A percentile compares a stretch with the other conserved stretches of the same genome.
phyloP scores from a whole-genome alignment of 2,329 filamentous ascomycete species.

The Neonectria punicea region DNA sequence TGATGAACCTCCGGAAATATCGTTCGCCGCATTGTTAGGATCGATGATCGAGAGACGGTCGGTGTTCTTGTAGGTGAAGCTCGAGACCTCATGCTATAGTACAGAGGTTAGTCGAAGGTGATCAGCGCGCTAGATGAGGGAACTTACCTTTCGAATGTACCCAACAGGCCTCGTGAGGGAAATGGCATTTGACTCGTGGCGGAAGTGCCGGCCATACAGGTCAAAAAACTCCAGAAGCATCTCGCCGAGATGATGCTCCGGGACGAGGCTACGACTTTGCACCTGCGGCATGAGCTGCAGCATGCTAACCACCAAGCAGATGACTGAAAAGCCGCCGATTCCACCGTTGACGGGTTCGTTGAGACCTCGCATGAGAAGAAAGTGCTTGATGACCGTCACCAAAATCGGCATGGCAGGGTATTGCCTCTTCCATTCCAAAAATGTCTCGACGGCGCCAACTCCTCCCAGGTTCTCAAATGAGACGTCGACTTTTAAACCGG shows the following conservation, averaged over 20 bases:
- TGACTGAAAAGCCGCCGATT: slow-evolving; percentile 92
- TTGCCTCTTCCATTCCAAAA: slow-evolving; percentile 79
- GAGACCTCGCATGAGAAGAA: slow-evolving; percentile 85
- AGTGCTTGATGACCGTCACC: slow-evolving; percentile 91
- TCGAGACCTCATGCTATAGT: slow-evolving; percentile 54
- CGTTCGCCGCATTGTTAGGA: slow-evolving; percentile 85
- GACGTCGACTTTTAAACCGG: slow-evolving; percentile 86
- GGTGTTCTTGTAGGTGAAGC: slow-evolving; percentile 66
- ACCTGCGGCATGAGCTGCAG: slow-evolving; percentile 81
- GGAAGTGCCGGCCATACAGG: slow-evolving; percentile 86
- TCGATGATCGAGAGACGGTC: slow-evolving; percentile 89
- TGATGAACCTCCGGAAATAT: slow-evolving; percentile 87
- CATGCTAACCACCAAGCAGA: slow-evolving; percentile 91
- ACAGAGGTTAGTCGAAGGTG: slow-evolving; percentile 9
- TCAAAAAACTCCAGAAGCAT: slow-evolving; percentile 89
- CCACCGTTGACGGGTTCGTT: slow-evolving; percentile 94
- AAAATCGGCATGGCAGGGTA: slow-evolving; percentile 89
- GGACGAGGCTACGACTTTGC: slow-evolving; percentile 67
- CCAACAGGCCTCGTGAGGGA: slow-evolving; percentile 75
- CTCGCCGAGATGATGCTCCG: slow-evolving; percentile 78
- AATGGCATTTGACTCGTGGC: slow-evolving; percentile 77
- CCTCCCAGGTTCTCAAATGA: slow-evolving; percentile 95
- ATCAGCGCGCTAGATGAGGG: not conserved
- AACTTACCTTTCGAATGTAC: slow-evolving; percentile 80
- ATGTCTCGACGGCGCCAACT: slow-evolving; percentile 81